These are phyloP conservation scores for Mercurialis annua DNA, from an alignment of 345 rosid species.

Conservation along the genomic window DNA sequence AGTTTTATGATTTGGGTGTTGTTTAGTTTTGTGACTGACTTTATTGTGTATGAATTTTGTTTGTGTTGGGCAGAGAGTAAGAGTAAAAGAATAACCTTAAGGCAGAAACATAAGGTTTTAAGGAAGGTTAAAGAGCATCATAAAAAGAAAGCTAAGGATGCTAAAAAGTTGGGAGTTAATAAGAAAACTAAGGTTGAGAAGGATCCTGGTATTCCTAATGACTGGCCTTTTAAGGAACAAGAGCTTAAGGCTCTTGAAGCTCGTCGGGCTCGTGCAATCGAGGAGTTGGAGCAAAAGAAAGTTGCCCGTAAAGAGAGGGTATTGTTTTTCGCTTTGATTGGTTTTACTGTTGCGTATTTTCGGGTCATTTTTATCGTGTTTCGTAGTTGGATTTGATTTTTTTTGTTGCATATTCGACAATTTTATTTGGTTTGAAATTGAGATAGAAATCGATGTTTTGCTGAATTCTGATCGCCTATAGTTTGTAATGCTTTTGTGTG, in stretches of 20 bases:
- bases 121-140: constrained; percentile 94
- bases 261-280: constrained; percentile 81
- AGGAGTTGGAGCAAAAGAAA: constrained; percentile 84
- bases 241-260: constrained; percentile 92
- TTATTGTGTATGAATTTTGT: background rate
- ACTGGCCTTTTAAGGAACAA: constrained; percentile 96
- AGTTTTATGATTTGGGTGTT: background rate
- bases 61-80: constrained; percentile 62
- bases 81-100: constrained; percentile 84
- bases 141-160: constrained; percentile 92
- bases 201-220: constrained; percentile 96
- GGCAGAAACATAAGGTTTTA: constrained; percentile 77
- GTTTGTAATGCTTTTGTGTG: too few species aligned
- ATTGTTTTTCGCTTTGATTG: constrained; percentile 14
- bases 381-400: background rate
- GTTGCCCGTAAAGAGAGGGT: constrained; percentile 91
- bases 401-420: background rate
- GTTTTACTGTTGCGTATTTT: background rate
- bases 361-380: background rate
- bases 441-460: too few species aligned
- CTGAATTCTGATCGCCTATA: too few species aligned
- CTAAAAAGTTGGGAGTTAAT: constrained; percentile 66
- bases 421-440: too few species aligned
- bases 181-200: constrained; percentile 68
- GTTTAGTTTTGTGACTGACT: background rate